Percentiles rank a stretch among this genome's conserved stretches.
Conservation (phyloP, 2,329 filamentous ascomycete genomes). For the Aspergillus latus region DNA sequence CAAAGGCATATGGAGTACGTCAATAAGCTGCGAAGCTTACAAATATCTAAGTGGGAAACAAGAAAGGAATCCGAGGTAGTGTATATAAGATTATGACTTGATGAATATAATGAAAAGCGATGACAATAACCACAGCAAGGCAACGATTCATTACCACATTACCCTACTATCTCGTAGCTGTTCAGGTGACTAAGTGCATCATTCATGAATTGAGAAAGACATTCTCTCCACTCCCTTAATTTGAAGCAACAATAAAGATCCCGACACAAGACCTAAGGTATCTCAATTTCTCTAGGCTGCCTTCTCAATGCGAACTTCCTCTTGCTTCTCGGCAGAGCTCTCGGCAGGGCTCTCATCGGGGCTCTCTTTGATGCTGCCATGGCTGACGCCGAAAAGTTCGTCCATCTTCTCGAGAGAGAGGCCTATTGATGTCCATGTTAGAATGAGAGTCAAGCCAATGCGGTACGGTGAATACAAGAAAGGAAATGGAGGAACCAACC, state of each 20-base stretch:
- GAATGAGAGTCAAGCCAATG: neutral
- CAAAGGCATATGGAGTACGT: neutral
- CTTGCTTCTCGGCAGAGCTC: neutral
- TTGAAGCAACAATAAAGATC: too few species aligned
- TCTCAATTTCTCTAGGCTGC: slow-evolving; percentile 6
- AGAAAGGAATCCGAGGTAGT: neutral
- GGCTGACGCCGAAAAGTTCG: slow-evolving; percentile 62
- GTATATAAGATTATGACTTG: slow-evolving; percentile 8
- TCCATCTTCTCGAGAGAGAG: slow-evolving; percentile 64
- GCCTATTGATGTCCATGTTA: slow-evolving; percentile 23
- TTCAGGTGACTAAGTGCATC: neutral
- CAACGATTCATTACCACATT: neutral
- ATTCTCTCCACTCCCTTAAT: too few species aligned
- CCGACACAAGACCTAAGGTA: too few species aligned
- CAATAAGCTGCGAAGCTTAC: neutral
- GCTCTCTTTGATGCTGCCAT: slow-evolving; percentile 5
- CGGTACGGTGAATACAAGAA: neutral
- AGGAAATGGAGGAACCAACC: slow-evolving; percentile 43
- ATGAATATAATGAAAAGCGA: slow-evolving; percentile 8
- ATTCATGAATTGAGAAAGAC: too few species aligned
- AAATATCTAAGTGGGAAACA: neutral
- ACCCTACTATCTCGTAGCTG: neutral
- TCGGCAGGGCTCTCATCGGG: slow-evolving; percentile 15
- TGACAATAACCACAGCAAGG: neutral
- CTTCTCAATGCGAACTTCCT: slow-evolving; percentile 18